Evolutionary conservation across 2,329 filamentous ascomycete species (phyloP), one percentile per base, ranked within the genome.

Genomic region (Taxawa tesnikishii): DNA sequence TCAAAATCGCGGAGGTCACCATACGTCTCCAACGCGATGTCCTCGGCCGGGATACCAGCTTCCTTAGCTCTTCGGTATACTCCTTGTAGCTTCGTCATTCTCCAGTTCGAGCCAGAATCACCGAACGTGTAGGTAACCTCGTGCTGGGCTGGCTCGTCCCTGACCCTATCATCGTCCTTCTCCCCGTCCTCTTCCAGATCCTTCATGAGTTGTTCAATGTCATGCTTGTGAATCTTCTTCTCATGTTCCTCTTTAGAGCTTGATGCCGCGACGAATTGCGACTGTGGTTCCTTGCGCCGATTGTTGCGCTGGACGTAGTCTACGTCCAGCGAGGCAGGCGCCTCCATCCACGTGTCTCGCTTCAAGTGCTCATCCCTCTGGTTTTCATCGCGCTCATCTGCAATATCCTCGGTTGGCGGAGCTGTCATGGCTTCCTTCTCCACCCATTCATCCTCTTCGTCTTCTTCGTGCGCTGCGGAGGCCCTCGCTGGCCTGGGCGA

Each of bases 321-420:
- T 36, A 96, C 66, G 32, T 87, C 79, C 21, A 93, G 59, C 0
- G 79, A 75, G 0, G 82, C 83, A 0, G 88, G 85, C 0, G 79
- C 79, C 38, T 85, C 79, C 90, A 98, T 98, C 87, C 92, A 98
- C 0, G 80, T 73, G 54, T 96, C 90, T 41, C 92, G 74, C 43
- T 76, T 69, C 18, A 77, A 47, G 1, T 57, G 37, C 49, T 55
- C 43, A 39, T 46, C 40, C 12, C 49, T 48, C 13, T 54, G 43
- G 33, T 57, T 48, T 33, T 58, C 51, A 10, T 60, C 48, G 37
- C 56, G 51, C 19, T 56, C 48, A 33, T 65, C 62, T n/a, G 63
- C 42, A 5, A 54, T 49, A n/a, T 60, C 53, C 26, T 63, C 59
- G n/a, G 53, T 48, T 10, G 59, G 52, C 25, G 51, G 50, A 6